These are phyloP conservation scores for Cytospora chrysosperma DNA, from an alignment of 2,329 filamentous ascomycete species.

Conservation along the genomic window DNA sequence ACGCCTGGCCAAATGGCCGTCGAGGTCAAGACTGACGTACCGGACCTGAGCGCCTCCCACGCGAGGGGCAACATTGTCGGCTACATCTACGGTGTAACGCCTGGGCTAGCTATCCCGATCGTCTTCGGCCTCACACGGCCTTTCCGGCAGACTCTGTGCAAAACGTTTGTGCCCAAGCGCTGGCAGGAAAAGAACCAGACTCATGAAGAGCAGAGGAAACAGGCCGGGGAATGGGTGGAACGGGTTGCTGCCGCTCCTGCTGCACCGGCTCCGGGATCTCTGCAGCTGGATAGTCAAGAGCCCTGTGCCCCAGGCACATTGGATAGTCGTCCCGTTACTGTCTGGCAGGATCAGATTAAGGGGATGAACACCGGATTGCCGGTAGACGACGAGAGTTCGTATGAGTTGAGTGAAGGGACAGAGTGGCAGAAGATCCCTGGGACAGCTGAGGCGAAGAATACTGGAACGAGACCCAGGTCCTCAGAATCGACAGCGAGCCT, in stretches of 20 bases:
- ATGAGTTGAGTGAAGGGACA: neutral
- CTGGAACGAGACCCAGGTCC: neutral
- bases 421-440: neutral
- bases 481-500: neutral
- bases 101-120: conserved; percentile 29
- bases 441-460: neutral
- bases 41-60: conserved; percentile 26
- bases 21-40: conserved; percentile 26
- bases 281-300: neutral
- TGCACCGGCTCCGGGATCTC: no score
- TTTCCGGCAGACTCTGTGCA: conserved; percentile 29
- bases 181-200: neutral
- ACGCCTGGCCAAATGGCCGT: conserved; percentile 25
- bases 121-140: conserved; percentile 29
- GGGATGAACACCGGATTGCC: neutral
- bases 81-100: conserved; percentile 30
- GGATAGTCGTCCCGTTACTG: neutral
- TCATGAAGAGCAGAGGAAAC: neutral
- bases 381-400: neutral
- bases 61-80: conserved; percentile 29
- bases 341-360: neutral
- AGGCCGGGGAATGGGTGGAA: neutral
- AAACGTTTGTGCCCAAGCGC: conserved; percentile 25
- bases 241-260: neutral
- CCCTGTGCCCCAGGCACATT: neutral